A percentile compares a stretch with the other conserved stretches of the same genome.
Conservation (phyloP, 495 filamentous ascomycete genomes). For the Neurospora sublineolata region DNA sequence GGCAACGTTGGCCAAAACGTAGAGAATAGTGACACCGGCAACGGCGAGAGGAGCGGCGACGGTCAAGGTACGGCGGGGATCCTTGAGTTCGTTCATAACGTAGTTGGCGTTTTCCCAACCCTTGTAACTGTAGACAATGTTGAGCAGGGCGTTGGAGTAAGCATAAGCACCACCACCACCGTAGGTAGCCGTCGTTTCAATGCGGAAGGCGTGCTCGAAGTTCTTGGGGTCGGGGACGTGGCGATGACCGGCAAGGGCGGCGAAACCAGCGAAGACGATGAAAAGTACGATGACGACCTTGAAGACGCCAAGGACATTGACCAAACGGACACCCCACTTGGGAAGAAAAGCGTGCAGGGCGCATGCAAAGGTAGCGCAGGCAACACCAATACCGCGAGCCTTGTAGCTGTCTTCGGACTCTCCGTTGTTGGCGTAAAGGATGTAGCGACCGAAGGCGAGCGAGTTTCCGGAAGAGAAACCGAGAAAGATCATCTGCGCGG, state of each 20-base stretch:
- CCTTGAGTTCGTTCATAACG: conserved; percentile 46
- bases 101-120: conserved; percentile 38
- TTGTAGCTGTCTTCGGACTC: conserved; percentile 45
- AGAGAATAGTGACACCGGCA: conserved; percentile 43
- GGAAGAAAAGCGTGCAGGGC: conserved; percentile 45
- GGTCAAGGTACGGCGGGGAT: conserved; percentile 50
- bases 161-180: conserved; percentile 18
- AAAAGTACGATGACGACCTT: conserved; percentile 55
- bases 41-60: conserved; percentile 51
- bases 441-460: conserved; percentile 56
- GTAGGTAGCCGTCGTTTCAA: conserved; percentile 23
- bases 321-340: conserved; percentile 51
- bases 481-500: conserved; percentile 44
- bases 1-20: conserved; percentile 55
- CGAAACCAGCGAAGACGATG: conserved; percentile 50
- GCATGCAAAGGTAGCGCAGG: conserved; percentile 41
- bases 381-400: conserved; percentile 48
- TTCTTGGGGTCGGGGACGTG: conserved; percentile 19
- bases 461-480: conserved; percentile 48
- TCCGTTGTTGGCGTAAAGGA: conserved; percentile 47
- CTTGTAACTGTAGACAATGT: conserved; percentile 38
- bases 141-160: conserved; percentile 38
- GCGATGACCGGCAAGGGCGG: conserved; percentile 9
- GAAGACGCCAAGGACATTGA: conserved; percentile 52
- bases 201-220: conserved; percentile 20